A percentile compares a stretch with the other conserved stretches of the same genome.
Evolutionary conservation across 352 stramenopile species (phyloP).

Genomic region (Phytophthora hibernalis): DNA sequence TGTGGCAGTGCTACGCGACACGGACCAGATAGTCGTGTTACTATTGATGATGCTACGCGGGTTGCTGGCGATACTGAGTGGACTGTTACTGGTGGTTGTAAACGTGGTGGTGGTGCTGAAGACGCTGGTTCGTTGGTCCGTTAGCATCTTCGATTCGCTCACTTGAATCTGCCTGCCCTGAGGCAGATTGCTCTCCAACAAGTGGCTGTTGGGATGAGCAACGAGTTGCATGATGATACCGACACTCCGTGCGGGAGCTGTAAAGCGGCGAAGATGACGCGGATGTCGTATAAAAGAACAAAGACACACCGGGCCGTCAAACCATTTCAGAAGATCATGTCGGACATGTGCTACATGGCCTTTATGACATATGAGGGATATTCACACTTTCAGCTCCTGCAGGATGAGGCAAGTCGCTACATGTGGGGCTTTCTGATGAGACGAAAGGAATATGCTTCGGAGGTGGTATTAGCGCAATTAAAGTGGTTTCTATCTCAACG

Average conservation of each 20-base stretch:
- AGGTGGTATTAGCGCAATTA: conserved; percentile 9
- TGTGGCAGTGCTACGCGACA: too few relatives aligned
- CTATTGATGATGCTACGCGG: too few relatives aligned
- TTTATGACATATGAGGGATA: conserved; percentile 18
- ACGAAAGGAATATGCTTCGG: conserved; percentile 8
- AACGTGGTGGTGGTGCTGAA: not conserved
- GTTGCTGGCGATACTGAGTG: not conserved
- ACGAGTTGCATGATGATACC: not conserved
- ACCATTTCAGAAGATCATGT: too few relatives aligned
- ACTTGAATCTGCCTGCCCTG: not conserved
- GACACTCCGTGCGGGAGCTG: conserved; percentile 8
- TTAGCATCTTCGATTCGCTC: too few relatives aligned
- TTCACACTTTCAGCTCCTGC: conserved; percentile 17
- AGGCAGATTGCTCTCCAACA: conserved; percentile 10
- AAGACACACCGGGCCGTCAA: too few relatives aligned
- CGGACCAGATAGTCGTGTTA: too few relatives aligned
- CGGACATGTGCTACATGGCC: too few relatives aligned
- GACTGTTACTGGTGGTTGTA: too few relatives aligned
- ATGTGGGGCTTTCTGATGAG: conserved; percentile 16
- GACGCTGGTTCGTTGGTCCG: conserved; percentile 1
- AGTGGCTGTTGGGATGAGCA: not conserved
- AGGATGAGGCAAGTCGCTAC: conserved; percentile 14
- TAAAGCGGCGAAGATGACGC: conserved; percentile 3
- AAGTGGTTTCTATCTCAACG: not conserved
- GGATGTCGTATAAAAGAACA: too few relatives aligned